Percentiles rank a stretch among this genome's conserved stretches.
Evolutionary conservation across 176 grass and related monocot species (phyloP).

Genomic region (Zea luxurians): DNA sequence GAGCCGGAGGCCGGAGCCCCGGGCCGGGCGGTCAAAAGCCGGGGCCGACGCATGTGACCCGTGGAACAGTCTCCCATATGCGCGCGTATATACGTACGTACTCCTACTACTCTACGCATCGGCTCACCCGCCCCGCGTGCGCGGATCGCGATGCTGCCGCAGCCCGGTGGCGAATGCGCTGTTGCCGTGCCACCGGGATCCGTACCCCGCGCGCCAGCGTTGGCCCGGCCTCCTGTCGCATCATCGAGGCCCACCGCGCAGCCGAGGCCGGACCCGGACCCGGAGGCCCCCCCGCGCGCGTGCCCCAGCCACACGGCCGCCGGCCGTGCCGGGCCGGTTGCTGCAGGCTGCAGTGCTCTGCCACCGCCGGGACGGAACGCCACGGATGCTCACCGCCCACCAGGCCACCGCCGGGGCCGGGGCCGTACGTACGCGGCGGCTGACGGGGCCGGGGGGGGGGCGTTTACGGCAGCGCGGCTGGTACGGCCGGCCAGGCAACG

Average conservation of each 20-base stretch:
- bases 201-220: constrained; percentile 5
- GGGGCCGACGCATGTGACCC: background rate
- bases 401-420: background rate
- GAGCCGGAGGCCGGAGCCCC: background rate
- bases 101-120: background rate
- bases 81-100: background rate
- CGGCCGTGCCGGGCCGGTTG: background rate
- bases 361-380: background rate
- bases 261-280: too few species aligned
- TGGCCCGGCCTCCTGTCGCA: background rate
- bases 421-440: background rate
- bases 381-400: background rate
- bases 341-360: background rate
- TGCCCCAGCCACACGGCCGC: background rate
- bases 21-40: constrained; percentile 39
- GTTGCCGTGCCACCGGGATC: constrained; percentile 36
- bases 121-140: background rate
- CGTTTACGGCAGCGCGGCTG: background rate
- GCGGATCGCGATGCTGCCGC: constrained; percentile 37
- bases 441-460: background rate
- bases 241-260: background rate
- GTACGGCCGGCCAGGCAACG: background rate
- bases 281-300: too few species aligned
- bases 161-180: background rate
- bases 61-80: constrained; percentile 46